These are phyloP conservation scores for Oxyria digyna DNA, from an alignment of 148 eudicot genomes.

Conservation along the genomic window DNA sequence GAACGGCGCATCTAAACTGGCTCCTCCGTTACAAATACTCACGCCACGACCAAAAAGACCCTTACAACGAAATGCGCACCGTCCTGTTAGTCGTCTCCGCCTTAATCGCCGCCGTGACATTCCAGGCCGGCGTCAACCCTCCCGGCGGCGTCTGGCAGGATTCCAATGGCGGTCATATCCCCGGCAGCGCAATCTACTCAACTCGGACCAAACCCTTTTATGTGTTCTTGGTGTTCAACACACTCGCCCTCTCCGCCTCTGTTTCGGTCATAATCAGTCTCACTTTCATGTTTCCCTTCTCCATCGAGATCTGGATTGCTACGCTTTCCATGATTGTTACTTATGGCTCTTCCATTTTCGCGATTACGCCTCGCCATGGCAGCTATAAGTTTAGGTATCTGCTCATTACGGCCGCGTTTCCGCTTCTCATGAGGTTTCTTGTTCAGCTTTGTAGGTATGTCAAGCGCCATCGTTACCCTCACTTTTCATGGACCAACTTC, in stretches of 20 bases:
- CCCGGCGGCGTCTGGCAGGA: constrained; percentile 30
- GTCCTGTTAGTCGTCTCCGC: constrained; percentile 20
- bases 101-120: constrained; percentile 22
- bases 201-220: not conserved
- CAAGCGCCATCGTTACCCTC: not conserved
- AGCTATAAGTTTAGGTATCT: not conserved
- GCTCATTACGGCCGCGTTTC: not conserved
- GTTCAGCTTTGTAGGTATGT: not conserved
- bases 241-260: constrained; percentile 6
- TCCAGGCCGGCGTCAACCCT: constrained; percentile 22
- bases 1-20: not conserved
- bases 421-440: not conserved
- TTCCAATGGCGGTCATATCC: too few species aligned
- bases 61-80: not conserved
- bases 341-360: constrained; percentile 3
- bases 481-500: not conserved
- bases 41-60: not conserved
- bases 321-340: not conserved
- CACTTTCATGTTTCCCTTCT: not conserved
- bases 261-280: constrained; percentile 4
- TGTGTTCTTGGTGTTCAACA: not conserved
- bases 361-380: constrained; percentile 5
- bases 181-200: not conserved
- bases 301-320: not conserved
- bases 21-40: not conserved